Percentiles rank a stretch among this genome's conserved stretches.
Evolutionary conservation across 2,329 filamentous ascomycete species (phyloP).

Genomic region (Stagonosporopsis vannaccii): DNA sequence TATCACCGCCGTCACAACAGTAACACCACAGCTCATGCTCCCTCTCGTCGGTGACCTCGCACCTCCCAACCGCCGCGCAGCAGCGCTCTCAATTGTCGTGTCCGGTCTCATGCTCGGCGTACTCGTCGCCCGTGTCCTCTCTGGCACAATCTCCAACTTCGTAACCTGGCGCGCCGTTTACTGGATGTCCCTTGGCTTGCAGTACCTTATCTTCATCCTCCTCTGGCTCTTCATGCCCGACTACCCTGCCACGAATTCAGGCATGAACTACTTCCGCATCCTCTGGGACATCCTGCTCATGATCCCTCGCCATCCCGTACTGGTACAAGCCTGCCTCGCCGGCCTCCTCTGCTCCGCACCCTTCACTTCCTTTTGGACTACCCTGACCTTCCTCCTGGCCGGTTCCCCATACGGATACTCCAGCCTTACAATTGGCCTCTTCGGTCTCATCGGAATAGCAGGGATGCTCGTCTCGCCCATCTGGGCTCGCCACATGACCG

Average conservation of each 20-base stretch:
- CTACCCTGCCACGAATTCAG: conserved; percentile 77
- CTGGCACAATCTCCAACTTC: conserved; percentile 77
- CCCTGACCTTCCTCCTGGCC: conserved; percentile 79
- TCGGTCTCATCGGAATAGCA: conserved; percentile 77
- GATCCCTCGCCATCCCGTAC: conserved; percentile 69
- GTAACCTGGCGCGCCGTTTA: conserved; percentile 79
- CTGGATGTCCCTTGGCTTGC: conserved; percentile 76
- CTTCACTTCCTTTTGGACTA: conserved; percentile 76
- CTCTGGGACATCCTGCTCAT: conserved; percentile 71
- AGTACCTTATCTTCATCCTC: conserved; percentile 69
- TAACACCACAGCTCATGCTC: conserved; percentile 78
- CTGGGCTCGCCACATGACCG: conserved; percentile 74
- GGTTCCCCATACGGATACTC: conserved; percentile 72
- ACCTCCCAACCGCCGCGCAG: conserved; percentile 70
- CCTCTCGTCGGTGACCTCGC: conserved; percentile 82
- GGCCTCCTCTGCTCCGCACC: conserved; percentile 67
- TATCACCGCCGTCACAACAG: conserved; percentile 76
- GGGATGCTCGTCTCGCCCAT: conserved; percentile 73
- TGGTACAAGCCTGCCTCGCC: conserved; percentile 74
- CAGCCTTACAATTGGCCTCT: conserved; percentile 75
- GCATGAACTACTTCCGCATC: conserved; percentile 70
- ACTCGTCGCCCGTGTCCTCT: conserved; percentile 76
- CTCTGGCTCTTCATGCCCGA: conserved; percentile 81
- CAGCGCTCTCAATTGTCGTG: conserved; percentile 75
- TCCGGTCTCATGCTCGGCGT: conserved; percentile 79